phyloP scores from a whole-genome alignment of 2,329 filamentous ascomycete species.

The Diaporthe vexans region DNA sequence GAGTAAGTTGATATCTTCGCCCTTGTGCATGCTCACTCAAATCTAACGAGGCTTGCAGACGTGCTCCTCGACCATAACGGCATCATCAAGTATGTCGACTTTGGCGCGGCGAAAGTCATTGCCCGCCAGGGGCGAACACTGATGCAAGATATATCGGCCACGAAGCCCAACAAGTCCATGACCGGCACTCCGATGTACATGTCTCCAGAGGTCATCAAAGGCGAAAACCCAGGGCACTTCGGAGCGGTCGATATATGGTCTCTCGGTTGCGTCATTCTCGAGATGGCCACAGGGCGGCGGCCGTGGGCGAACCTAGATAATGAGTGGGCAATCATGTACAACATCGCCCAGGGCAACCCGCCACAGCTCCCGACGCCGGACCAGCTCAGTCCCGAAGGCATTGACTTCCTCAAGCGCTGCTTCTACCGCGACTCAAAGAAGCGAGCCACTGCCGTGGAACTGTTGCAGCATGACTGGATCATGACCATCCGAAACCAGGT shows the following conservation, averaged over 20 bases:
- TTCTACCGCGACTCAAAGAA: conserved; percentile 87
- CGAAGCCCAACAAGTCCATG: conserved; percentile 87
- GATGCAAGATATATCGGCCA: conserved; percentile 72
- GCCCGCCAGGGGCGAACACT: conserved; percentile 93
- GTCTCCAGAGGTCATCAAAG: conserved; percentile 98
- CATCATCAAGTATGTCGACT: conserved; percentile 99
- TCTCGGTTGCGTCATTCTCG: conserved; percentile 93
- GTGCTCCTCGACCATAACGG: conserved; percentile 97
- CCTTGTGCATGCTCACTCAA: not conserved
- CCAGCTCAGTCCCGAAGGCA: conserved; percentile 85
- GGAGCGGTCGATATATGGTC: conserved; percentile 97
- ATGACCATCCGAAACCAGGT: conserved; percentile 75
- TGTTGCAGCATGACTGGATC: conserved; percentile 95
- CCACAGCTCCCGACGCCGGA: conserved; percentile 86
- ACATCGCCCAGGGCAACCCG: conserved; percentile 96
- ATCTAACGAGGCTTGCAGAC: conserved; percentile 64
- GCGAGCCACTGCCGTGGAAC: conserved; percentile 85
- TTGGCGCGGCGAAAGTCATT: conserved; percentile 97
- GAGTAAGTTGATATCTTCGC: conserved; percentile 70
- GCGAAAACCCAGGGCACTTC: conserved; percentile 82
- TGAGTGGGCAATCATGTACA: conserved; percentile 99
- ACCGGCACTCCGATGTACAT: conserved; percentile 99
- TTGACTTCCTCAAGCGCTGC: conserved; percentile 90
- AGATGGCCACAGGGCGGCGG: conserved; percentile 95
- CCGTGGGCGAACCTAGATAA: conserved; percentile 98